phyloP scores from a whole-genome alignment of 2,329 filamentous ascomycete species.

The Diplodia intermedia region DNA sequence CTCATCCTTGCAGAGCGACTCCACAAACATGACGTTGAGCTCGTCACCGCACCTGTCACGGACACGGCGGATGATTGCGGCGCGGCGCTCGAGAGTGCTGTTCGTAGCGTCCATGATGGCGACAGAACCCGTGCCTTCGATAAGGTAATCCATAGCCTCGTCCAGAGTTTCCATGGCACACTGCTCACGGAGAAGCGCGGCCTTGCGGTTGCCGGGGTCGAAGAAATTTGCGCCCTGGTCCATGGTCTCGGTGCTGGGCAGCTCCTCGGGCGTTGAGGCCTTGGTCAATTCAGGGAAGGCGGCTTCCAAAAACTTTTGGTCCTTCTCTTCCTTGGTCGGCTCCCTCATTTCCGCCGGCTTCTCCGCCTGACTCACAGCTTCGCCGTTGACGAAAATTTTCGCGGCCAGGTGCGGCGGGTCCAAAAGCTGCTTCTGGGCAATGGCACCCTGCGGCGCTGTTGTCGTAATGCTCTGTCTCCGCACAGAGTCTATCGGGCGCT shows the following conservation, averaged over 20 bases:
- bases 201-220: slow-evolving; percentile 84
- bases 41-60: slow-evolving; percentile 80
- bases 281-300: slow-evolving; percentile 44
- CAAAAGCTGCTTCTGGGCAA: slow-evolving; percentile 37
- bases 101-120: slow-evolving; percentile 98
- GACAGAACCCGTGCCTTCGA: slow-evolving; percentile 81
- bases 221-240: slow-evolving; percentile 96
- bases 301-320: slow-evolving; percentile 41
- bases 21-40: slow-evolving; percentile 91
- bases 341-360: slow-evolving; percentile 39
- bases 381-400: slow-evolving; percentile 66
- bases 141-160: slow-evolving; percentile 87
- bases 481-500: slow-evolving; percentile 26
- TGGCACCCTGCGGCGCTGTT: slow-evolving; percentile 35
- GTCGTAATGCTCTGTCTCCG: slow-evolving; percentile 37
- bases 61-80: slow-evolving; percentile 83
- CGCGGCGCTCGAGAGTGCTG: slow-evolving; percentile 85
- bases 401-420: slow-evolving; percentile 51
- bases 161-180: slow-evolving; percentile 91
- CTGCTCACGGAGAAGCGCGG: slow-evolving; percentile 84
- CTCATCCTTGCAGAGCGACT: slow-evolving; percentile 88
- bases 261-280: slow-evolving; percentile 35
- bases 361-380: slow-evolving; percentile 50
- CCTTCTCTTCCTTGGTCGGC: slow-evolving; percentile 35
- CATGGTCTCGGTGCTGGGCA: slow-evolving; percentile 60